Base-by-base conservation (phyloP, 768 basidiomycete species). In the Pholiota molesta region DNA sequence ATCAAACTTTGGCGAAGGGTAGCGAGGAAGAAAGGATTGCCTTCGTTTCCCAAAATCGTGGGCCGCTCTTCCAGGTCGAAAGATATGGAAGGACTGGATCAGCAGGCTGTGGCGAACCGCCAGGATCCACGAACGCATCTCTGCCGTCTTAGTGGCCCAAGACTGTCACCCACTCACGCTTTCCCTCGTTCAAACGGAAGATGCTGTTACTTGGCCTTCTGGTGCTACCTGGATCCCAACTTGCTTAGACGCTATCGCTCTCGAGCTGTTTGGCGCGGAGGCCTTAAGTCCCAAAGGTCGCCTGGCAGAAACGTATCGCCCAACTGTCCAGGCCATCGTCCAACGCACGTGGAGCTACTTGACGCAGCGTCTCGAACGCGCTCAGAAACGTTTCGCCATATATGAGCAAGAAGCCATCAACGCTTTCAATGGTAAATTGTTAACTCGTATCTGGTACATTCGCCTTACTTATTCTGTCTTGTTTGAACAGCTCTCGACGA, bases 121-220 rank as follows among this genome's bases (percentile, higher is more conserved):
- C n/a, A n/a, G n/a, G n/a, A n/a, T n/a, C n/a, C n/a, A n/a, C n/a
- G n/a, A n/a, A n/a, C n/a, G n/a, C n/a, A n/a, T n/a, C n/a, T n/a
- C n/a, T 8, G 39, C 33, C 0, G 49, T 63, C 16, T 59, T 67
- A 7, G 37, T 21, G 1, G 16, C 39, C 0, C 37, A 56, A 0
- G 29, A 55, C 9, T n/a, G 61, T 8, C 66, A 69, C 35, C 69
- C 69, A 0, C 33, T 40, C 10, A 40, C 39, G 2, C 13, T 42
- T 42, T 14, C 40, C 5, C 40, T 40, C 42, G 42, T 19, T 19
- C 17, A 44, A 17, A 5, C 2, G 6, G 42, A 44, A 2, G 17
- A 44, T 5, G 19, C 5, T n/a, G 6, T 5, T 6, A n/a, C 42
- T 6, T 44, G 42, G 42, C 42, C 42, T n/a, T 1, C 42, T 1